Evolutionary conservation across 176 grass and related monocot genomes (phyloP), one percentile per base, ranked within the genome.

Genomic region (Chloris gayana): DNA sequence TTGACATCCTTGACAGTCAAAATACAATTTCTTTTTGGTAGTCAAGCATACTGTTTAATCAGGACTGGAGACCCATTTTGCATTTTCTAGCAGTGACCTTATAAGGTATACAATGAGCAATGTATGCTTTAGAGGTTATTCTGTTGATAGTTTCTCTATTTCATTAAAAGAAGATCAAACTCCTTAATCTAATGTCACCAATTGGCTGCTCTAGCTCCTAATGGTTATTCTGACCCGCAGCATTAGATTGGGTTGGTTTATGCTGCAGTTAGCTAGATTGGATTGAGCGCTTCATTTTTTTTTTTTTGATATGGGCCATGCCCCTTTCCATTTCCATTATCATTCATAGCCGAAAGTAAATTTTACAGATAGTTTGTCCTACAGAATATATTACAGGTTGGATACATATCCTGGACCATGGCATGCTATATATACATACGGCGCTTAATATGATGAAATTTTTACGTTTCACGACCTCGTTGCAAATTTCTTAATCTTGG

Each of bases 401-500:
- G 21, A 56, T 22, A 21, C 51, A 22, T 56, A 56, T 8, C 17
- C 31, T 78, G 39, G 42, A 78, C 41, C 21, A 39, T 39, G 27
- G n/a, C 26, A 14, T 64, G 62, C 58, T 21, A 19, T 13, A 34
- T n/a, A 15, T 42, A 49, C 9, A 24, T 25, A 64, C 27, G 2
- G 21, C 41, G 33, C 19, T 24, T 17, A 50, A 51, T 50, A 66
- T 34, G 62, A 66, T 1, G 0, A 53, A 51, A 67, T 37, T 79
- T 67, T 37, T 38, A 37, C 21, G 25, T 69, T 54, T 80, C 33
- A 67, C 39, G 24, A 58, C 5, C 7, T 21, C 14, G 15, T 58
- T 80, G 32, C 30, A 71, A 82, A 77, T 64, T 66, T 81, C 42
- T 70, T 19, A 69, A 56, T 56, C 56, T 10, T 77, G 74, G 53